Evolutionary conservation across 2,329 filamentous ascomycete species (phyloP).

Genomic region (Monosporascus sp.): DNA sequence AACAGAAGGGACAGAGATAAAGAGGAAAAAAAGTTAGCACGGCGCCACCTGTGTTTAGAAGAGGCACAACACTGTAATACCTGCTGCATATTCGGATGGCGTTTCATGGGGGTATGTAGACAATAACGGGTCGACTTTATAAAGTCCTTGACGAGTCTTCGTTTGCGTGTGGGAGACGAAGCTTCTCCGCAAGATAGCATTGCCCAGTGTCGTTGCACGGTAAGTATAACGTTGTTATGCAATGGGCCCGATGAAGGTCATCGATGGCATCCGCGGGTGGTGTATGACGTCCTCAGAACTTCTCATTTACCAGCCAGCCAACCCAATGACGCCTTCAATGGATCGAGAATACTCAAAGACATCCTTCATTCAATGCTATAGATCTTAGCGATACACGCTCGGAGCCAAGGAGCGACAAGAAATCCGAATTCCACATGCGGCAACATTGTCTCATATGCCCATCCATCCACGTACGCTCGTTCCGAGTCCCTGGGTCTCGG

Average conservation of each 20-base stretch:
- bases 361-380: constrained; percentile 10
- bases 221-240: neutral
- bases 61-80: constrained; percentile 25
- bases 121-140: neutral
- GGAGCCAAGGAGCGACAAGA: constrained; percentile 13
- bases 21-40: neutral
- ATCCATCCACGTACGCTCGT: constrained; percentile 7
- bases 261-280: too few species aligned
- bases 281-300: too few species aligned
- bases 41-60: constrained; percentile 4
- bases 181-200: too few species aligned
- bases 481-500: too few species aligned
- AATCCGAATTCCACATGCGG: constrained; percentile 7
- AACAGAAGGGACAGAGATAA: neutral
- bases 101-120: constrained; percentile 30
- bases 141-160: too few species aligned
- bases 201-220: neutral
- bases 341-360: too few species aligned
- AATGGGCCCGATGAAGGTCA: neutral
- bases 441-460: constrained; percentile 13
- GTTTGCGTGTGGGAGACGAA: too few species aligned
- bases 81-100: constrained; percentile 32
- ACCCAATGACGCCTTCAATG: too few species aligned
- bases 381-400: neutral
- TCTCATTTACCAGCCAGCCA: too few species aligned